These are phyloP conservation scores for Vigna trinervia DNA, from an alignment of 306 rosid species.

Conservation along the genomic window DNA sequence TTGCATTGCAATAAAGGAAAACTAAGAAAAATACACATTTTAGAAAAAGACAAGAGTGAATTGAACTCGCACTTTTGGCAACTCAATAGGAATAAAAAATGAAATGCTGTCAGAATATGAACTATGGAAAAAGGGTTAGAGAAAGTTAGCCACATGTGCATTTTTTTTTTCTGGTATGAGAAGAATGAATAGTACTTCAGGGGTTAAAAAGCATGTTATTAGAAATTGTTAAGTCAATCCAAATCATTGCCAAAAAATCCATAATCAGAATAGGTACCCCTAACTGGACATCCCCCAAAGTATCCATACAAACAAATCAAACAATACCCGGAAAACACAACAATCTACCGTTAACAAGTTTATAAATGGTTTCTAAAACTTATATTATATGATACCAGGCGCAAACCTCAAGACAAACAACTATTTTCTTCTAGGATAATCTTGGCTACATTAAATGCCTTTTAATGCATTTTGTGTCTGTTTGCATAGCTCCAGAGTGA, in stretches of 20 bases:
- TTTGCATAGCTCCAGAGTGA: not conserved
- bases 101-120: not conserved
- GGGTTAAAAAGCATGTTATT: not conserved
- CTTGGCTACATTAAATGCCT: not conserved
- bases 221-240: not conserved
- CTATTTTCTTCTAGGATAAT: slow-evolving; percentile 1
- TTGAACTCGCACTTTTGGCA: not conserved
- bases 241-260: not conserved
- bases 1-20: not conserved
- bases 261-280: slow-evolving; percentile 4
- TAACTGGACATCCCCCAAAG: not conserved
- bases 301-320: not conserved
- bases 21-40: not conserved
- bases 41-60: slow-evolving; percentile 8
- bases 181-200: slow-evolving; percentile 16
- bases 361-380: not conserved
- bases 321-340: slow-evolving; percentile 17
- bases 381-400: not conserved
- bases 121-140: slow-evolving; percentile 10
- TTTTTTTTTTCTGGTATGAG: not conserved
- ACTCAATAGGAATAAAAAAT: not conserved
- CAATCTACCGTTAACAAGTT: slow-evolving; percentile 3
- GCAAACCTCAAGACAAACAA: not conserved
- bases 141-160: not conserved
- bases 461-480: not conserved